Conservation (phyloP, 345 rosid species). For the Pseudoturritis turrita region DNA sequence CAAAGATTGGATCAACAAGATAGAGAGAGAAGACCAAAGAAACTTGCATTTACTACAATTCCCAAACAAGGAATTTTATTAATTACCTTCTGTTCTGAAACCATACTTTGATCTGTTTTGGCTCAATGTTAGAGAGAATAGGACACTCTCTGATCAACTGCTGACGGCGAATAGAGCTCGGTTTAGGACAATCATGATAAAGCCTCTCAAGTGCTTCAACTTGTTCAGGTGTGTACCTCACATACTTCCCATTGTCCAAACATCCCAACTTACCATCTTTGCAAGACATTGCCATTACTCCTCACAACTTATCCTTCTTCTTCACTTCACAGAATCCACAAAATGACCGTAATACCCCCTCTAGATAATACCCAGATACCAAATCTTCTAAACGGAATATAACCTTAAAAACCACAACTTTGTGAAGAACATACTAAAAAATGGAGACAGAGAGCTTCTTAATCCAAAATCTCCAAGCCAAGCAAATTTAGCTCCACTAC, state of each 20-base stretch:
- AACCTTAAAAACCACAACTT: conserved; percentile 6
- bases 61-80: neutral
- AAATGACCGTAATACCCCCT: conserved; percentile 1
- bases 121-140: conserved; percentile 97
- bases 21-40: neutral
- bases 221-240: conserved; percentile 99
- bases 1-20: neutral
- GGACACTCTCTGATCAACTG: conserved; percentile 99
- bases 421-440: conserved; percentile 4
- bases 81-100: conserved; percentile 95
- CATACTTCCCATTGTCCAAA: conserved; percentile 96
- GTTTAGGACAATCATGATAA: conserved; percentile 98
- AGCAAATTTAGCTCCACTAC: neutral
- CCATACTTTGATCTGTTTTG: conserved; percentile 99
- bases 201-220: conserved; percentile 99
- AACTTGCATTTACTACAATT: neutral
- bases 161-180: conserved; percentile 97
- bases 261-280: conserved; percentile 76
- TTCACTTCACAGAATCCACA: conserved; percentile 27
- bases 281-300: conserved; percentile 80
- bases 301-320: neutral
- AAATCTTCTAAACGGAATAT: conserved; percentile 7
- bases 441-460: conserved; percentile 9
- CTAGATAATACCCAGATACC: neutral
- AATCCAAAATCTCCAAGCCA: conserved; percentile 7